Conservation (phyloP, 2,329 filamentous ascomycete species). For the Ceratocystis colombiana region DNA sequence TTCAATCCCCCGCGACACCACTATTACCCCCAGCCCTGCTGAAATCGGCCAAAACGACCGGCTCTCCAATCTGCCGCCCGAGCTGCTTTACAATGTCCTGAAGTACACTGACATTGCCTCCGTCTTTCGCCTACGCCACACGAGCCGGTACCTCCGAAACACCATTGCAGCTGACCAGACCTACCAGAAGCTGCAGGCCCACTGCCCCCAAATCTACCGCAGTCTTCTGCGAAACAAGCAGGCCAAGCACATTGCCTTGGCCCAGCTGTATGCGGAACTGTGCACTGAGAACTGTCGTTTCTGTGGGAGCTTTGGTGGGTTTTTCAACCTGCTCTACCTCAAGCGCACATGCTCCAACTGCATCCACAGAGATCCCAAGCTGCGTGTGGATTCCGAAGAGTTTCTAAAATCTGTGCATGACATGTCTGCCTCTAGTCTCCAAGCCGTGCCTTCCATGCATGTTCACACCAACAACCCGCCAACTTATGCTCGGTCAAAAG, state of each 20-base stretch:
- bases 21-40: neutral
- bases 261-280: neutral
- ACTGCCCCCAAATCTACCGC: slow-evolving; percentile 1
- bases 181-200: slow-evolving; percentile 4
- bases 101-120: slow-evolving; percentile 12
- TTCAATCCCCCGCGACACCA: too few species aligned
- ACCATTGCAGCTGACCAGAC: slow-evolving; percentile 2
- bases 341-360: slow-evolving; percentile 10
- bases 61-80: slow-evolving; percentile 8
- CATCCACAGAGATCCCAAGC: neutral
- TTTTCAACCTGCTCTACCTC: slow-evolving; percentile 16
- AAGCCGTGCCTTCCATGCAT: neutral
- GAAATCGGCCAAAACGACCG: neutral
- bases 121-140: slow-evolving; percentile 14
- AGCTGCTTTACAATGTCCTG: slow-evolving; percentile 10
- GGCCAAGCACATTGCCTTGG: slow-evolving; percentile 2
- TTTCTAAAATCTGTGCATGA: neutral
- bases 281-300: slow-evolving; percentile 8
- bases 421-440: neutral
- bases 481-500: too few species aligned
- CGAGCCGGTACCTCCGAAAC: slow-evolving; percentile 10
- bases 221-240: slow-evolving; percentile 7
- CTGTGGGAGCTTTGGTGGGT: slow-evolving; percentile 17
- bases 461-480: neutral
- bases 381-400: neutral